Base-by-base conservation (phyloP, 1,284 basidiomycete genomes). In the Ustanciosporium gigantosporum region DNA sequence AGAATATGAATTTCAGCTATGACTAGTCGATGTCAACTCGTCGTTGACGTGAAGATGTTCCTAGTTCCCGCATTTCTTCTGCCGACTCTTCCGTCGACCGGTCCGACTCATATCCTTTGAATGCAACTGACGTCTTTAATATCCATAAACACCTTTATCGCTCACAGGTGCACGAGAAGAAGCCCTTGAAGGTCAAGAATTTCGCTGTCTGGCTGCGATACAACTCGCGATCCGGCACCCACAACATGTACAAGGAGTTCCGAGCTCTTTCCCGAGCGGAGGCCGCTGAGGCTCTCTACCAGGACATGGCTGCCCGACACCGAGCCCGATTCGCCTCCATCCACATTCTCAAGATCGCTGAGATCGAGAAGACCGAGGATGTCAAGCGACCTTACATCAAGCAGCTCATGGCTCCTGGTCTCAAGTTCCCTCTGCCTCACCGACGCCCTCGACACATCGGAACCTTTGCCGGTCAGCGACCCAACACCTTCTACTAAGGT, bases 131-230 rank as follows among this genome's bases (percentile, higher is more conserved):
- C 44, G n/a, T 29, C 22, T 8, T 17, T 7, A 2, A n/a, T 2
- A 7, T 8, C 13, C 31, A n/a, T n/a, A n/a, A n/a, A n/a, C n/a
- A n/a, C n/a, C n/a, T n/a, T n/a, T n/a, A n/a, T n/a, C n/a, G n/a
- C n/a, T 29, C 20, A 44, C 43, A 72, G 72, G 70, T 77, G 57
- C 42, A 51, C 85, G 94, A 98, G 84, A 92, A 90, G 85, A 91
- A 89, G 82, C 94, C 95, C 29, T 81, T 93, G 80, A 93, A 94
- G 84, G 89, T 96, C 80, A 98, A 98, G 87, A 97, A 96, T 88
- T 97, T 98, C 79, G 95, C 92, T 76, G 90, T 98, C 83, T 98
- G 94, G 94, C 82, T 98, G 80, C 90, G 95, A 74, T 98, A 98
- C 83, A 94, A 77, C 74, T 77, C 75, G 45, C 75, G 75, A 45